Conservation (phyloP, 2,329 filamentous ascomycete species). For the Xylariaceae sp. region DNA sequence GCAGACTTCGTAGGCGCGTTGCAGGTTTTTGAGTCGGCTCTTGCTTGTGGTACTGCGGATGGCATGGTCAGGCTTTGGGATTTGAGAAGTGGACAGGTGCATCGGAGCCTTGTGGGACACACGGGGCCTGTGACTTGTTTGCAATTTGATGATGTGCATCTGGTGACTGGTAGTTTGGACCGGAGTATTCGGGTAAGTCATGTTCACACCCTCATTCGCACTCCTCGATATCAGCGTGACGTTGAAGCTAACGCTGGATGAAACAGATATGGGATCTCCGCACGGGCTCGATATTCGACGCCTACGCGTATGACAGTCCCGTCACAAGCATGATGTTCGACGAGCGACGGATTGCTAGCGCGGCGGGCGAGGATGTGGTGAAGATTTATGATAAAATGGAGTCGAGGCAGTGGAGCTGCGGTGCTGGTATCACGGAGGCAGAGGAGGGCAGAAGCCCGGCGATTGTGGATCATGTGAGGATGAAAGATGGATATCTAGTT, state of each 20-base stretch:
- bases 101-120: constrained; percentile 90
- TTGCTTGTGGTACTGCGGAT: constrained; percentile 95
- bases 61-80: constrained; percentile 98
- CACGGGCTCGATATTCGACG: constrained; percentile 91
- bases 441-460: constrained; percentile 63
- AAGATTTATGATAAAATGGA: constrained; percentile 99
- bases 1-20: constrained; percentile 93
- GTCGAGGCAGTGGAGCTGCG: constrained; percentile 94
- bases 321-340: constrained; percentile 99
- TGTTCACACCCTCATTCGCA: too few relatives aligned
- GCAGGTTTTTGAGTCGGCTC: constrained; percentile 92
- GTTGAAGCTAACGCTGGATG: not conserved
- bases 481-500: constrained; percentile 90
- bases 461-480: constrained; percentile 79
- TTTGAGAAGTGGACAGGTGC: constrained; percentile 93
- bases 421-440: constrained; percentile 71
- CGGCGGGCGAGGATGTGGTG: constrained; percentile 87
- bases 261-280: constrained; percentile 94
- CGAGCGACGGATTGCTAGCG: constrained; percentile 79
- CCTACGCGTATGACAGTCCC: constrained; percentile 89
- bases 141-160: constrained; percentile 93
- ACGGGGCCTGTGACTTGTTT: constrained; percentile 91
- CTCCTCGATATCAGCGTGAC: too few relatives aligned
- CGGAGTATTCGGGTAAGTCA: constrained; percentile 84
- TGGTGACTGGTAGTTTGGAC: constrained; percentile 90